These are phyloP conservation scores for Globisporangium sylvaticum DNA, from an alignment of 352 stramenopile genomes.

Conservation along the genomic window DNA sequence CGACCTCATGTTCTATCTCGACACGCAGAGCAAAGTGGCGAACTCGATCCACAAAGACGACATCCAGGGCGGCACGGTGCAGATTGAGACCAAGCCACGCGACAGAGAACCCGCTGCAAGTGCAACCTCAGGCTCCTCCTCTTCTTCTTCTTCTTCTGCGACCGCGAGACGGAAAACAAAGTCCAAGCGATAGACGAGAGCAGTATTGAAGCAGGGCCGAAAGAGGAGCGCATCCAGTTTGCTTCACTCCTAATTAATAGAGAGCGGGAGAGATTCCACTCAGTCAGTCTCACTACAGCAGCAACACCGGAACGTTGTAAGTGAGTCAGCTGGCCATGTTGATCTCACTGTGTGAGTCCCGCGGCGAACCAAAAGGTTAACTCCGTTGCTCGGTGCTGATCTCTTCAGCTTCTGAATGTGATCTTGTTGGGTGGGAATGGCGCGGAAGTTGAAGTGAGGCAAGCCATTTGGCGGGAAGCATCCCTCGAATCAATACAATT, in stretches of 20 bases:
- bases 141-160: constrained; percentile 3
- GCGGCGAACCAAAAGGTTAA: too few species aligned
- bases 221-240: too few species aligned
- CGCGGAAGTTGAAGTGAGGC: too few species aligned
- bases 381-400: too few species aligned
- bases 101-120: constrained; percentile 11
- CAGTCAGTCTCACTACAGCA: background rate
- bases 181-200: constrained; percentile 15
- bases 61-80: constrained; percentile 75
- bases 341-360: too few species aligned
- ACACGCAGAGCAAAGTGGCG: constrained; percentile 85
- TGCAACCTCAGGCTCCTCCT: constrained; percentile 4
- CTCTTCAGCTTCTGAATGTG: too few species aligned
- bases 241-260: background rate
- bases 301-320: background rate
- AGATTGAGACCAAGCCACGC: constrained; percentile 48
- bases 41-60: constrained; percentile 74
- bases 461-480: too few species aligned
- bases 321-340: too few species aligned
- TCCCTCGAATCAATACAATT: too few species aligned
- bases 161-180: constrained; percentile 18
- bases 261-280: background rate
- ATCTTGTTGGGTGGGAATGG: too few species aligned
- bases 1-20: constrained; percentile 89
- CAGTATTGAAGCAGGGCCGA: too few species aligned